These are phyloP conservation scores for Diaporthe sp. DNA, from an alignment of 2,329 filamentous ascomycete species.

Conservation along the genomic window DNA sequence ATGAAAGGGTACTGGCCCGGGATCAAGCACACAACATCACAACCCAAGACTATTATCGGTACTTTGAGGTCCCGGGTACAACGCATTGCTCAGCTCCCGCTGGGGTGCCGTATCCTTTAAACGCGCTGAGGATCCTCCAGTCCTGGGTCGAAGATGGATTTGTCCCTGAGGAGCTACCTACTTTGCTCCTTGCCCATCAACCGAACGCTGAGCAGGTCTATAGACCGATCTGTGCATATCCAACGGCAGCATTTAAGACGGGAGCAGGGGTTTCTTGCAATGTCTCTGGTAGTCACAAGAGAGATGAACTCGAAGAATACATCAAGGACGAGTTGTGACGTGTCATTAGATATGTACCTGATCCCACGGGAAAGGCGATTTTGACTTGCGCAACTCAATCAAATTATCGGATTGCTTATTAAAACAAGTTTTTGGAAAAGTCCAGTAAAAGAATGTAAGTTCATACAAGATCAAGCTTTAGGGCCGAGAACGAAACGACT, in stretches of 20 bases:
- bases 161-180: background rate
- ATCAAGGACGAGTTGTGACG: background rate
- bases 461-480: too few relatives aligned
- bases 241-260: background rate
- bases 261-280: background rate
- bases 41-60: conserved; percentile 6
- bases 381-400: too few relatives aligned
- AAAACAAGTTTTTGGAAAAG: too few relatives aligned
- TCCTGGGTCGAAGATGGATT: background rate
- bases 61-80: background rate
- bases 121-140: background rate
- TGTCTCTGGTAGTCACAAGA: background rate
- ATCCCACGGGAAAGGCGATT: too few relatives aligned
- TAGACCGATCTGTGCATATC: background rate
- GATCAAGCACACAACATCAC: conserved; percentile 7
- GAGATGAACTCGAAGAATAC: background rate
- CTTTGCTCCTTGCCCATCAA: background rate
- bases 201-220: background rate
- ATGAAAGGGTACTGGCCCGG: background rate
- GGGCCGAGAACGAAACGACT: too few relatives aligned
- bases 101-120: background rate
- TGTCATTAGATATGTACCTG: too few relatives aligned
- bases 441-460: too few relatives aligned
- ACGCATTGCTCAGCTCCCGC: background rate
- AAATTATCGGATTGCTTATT: too few relatives aligned